Evolutionary conservation across 2,329 filamentous ascomycete genomes (phyloP).

Genomic region (Trichophyton benhamiae): DNA sequence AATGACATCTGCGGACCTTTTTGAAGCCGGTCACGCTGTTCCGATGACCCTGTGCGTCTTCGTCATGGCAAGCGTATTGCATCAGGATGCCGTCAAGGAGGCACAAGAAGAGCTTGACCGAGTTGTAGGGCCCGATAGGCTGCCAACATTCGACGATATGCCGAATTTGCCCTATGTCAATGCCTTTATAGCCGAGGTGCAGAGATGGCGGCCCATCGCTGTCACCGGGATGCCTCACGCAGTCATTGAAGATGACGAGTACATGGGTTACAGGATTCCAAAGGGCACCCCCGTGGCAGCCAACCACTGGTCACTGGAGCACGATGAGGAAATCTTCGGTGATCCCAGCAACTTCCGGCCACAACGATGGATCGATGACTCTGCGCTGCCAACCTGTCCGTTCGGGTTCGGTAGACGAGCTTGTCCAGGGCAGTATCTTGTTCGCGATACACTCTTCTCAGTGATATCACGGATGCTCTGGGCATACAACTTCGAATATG

Average conservation of each 20-base stretch:
- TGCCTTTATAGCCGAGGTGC: constrained; percentile 28
- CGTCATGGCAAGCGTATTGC: background rate
- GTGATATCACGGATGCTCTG: constrained; percentile 48
- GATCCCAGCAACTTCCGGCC: constrained; percentile 31
- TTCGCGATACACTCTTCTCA: constrained; percentile 34
- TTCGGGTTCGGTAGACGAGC: constrained; percentile 47
- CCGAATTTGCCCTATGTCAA: constrained; percentile 26
- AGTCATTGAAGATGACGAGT: constrained; percentile 35
- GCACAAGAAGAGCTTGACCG: constrained; percentile 35
- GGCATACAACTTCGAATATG: constrained; percentile 15
- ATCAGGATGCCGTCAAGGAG: background rate
- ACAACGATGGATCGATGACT: constrained; percentile 25
- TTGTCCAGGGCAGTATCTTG: constrained; percentile 26
- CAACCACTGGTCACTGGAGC: constrained; percentile 33
- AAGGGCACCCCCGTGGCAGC: constrained; percentile 35
- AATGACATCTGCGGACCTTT: background rate
- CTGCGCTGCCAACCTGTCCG: constrained; percentile 43
- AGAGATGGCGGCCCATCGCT: constrained; percentile 30
- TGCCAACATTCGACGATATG: constrained; percentile 30
- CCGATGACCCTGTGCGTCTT: background rate
- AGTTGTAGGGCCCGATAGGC: constrained; percentile 23
- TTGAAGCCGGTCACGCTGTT: background rate
- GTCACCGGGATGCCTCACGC: constrained; percentile 38
- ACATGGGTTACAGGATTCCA: constrained; percentile 38
- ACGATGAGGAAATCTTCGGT: constrained; percentile 28